Evolutionary conservation across 768 basidiomycete genomes (phyloP), one percentile per base, ranked within the genome.

Genomic region (Dioszegia aurantiaca): DNA sequence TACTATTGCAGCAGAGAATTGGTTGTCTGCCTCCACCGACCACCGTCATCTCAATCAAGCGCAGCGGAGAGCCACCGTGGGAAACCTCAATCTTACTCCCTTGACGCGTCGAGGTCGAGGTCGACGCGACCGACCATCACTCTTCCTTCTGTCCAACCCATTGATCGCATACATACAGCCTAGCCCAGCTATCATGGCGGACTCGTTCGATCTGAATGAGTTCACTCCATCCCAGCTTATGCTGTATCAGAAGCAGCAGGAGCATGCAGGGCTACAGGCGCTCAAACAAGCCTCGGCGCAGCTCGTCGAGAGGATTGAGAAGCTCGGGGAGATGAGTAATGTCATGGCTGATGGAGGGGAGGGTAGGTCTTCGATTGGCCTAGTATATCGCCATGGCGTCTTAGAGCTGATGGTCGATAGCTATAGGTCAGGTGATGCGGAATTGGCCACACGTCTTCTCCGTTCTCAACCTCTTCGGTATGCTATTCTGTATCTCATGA

Each of bases 371-470:
- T 59, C 10, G 12, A 51, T 39, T 33, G 6, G 33, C 14, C 33
- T 33, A 6, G 33, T 6, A 6, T 14, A 33, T 33, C 33, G 33
- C 14, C 33, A 27, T 33, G n/a, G 24, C 2, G 21, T 27, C 6
- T 19, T 31, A 10, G 36, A n/a, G 30, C 30, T 17, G 23, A 40
- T 59, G 54, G 51, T 52, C 33, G 3, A 26, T 48, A 78, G 78
- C 78, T 30, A 66, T 78, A n/a, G 78, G 77, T 31, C 61, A 62
- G 12, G 78, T 78, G 1, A 59, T 78, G 58, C 56, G 69, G 39
- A 78, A 78, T 57, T 78, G 78, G 78, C 75, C 77, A 28, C 76
- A 78, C 60, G 74, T 77, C 12, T 77, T 78, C 46, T 70, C 74
- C 2, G 69, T 78, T 28, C 64, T 78, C 8, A 74, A 74, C 47